Conservation (phyloP, 2,329 filamentous ascomycete genomes). For the Tolypocladium ovalisporum region DNA sequence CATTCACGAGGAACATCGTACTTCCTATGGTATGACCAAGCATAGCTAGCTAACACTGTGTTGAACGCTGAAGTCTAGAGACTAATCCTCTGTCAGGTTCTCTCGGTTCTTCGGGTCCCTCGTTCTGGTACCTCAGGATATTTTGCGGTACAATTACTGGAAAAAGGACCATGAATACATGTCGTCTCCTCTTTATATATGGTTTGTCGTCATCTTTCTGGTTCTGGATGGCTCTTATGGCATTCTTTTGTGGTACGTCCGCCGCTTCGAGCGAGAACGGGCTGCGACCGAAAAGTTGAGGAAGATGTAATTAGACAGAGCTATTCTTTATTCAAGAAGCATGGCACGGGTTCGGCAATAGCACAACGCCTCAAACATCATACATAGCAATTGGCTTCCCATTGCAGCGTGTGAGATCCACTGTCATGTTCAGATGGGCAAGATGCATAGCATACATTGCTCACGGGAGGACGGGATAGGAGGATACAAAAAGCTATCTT, state of each 20-base stretch:
- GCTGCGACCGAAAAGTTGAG: not conserved
- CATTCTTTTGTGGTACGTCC: not conserved
- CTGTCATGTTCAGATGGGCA: too few species aligned
- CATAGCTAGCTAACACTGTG: not conserved
- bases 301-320: not conserved
- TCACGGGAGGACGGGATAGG: too few species aligned
- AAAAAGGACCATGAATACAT: not conserved
- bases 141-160: conserved; percentile 1
- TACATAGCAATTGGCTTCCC: too few species aligned
- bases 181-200: not conserved
- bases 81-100: not conserved
- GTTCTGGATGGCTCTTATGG: not conserved
- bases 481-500: too few species aligned
- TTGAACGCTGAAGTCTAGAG: not conserved
- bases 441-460: too few species aligned
- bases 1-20: not conserved
- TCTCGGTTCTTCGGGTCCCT: conserved; percentile 1
- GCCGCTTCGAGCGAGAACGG: not conserved
- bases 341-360: not conserved
- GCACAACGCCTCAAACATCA: not conserved
- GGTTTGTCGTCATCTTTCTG: not conserved
- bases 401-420: too few species aligned
- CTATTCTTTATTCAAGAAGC: not conserved
- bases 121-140: not conserved
- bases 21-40: not conserved